Percentiles rank a stretch among this genome's conserved stretches.
phyloP scores from a whole-genome alignment of 805 yeast species.

The Yamadazyma philogaea region DNA sequence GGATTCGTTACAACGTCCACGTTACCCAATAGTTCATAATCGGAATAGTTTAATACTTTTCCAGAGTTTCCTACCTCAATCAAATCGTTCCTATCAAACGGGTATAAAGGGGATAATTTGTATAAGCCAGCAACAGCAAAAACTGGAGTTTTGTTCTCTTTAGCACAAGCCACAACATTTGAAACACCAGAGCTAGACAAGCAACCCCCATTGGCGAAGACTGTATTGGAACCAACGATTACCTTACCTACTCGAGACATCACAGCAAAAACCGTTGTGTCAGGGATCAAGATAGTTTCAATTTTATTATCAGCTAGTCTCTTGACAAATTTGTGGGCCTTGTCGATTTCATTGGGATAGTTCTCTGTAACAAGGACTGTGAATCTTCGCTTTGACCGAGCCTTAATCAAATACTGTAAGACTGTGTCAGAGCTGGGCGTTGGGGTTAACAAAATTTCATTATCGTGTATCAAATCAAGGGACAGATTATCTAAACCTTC shows the following conservation, averaged over 20 bases:
- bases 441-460: conserved; percentile 83
- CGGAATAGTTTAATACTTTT: conserved; percentile 76
- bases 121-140: conserved; percentile 92
- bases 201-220: conserved; percentile 95
- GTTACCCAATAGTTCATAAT: conserved; percentile 63
- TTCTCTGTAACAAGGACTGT: conserved; percentile 90
- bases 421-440: conserved; percentile 92
- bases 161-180: conserved; percentile 92
- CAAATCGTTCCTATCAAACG: conserved; percentile 77
- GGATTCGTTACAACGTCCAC: conserved; percentile 82
- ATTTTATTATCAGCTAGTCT: conserved; percentile 80
- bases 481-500: conserved; percentile 91
- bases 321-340: conserved; percentile 77
- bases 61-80: conserved; percentile 93
- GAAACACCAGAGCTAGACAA: conserved; percentile 87
- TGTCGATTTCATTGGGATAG: conserved; percentile 81
- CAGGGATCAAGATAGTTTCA: conserved; percentile 89
- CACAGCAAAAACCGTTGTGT: conserved; percentile 86
- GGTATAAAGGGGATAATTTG: conserved; percentile 89
- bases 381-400: conserved; percentile 85
- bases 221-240: conserved; percentile 85
- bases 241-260: conserved; percentile 98
- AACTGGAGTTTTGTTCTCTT: conserved; percentile 93
- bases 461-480: conserved; percentile 90
- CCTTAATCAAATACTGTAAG: conserved; percentile 77